A percentile compares a stretch with the other conserved stretches of the same genome.
These are phyloP conservation scores for Aureobasidium melanogenum DNA, from an alignment of 2,329 filamentous ascomycete species.

Conservation along the genomic window DNA sequence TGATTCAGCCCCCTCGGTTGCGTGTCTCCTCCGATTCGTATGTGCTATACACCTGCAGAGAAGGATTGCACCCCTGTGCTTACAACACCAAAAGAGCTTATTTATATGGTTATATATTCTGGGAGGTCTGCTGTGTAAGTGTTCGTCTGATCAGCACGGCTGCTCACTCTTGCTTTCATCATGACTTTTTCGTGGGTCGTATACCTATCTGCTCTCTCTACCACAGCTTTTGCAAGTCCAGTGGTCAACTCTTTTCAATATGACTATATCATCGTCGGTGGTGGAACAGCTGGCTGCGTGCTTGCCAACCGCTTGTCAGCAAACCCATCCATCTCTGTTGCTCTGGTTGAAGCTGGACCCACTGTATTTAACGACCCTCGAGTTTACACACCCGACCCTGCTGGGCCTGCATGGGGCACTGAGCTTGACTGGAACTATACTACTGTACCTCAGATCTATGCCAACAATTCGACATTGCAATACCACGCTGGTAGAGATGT, in stretches of 20 bases:
- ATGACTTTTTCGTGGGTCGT: background rate
- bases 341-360: constrained; percentile 16
- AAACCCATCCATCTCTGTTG: constrained; percentile 16
- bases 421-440: constrained; percentile 18
- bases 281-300: constrained; percentile 17
- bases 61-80: background rate
- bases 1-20: background rate
- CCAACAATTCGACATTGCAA: constrained; percentile 13
- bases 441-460: constrained; percentile 11
- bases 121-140: background rate
- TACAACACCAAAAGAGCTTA: background rate
- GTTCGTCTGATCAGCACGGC: no score
- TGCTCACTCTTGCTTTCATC: background rate
- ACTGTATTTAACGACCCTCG: constrained; percentile 16
- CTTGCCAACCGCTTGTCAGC: constrained; percentile 17
- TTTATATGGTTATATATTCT: background rate
- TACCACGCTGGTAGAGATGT: constrained; percentile 24
- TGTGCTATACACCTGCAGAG: background rate
- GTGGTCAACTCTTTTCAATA: background rate
- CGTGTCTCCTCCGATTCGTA: background rate
- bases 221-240: background rate
- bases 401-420: constrained; percentile 12
- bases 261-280: constrained; percentile 17
- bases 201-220: background rate
- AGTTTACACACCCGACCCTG: constrained; percentile 16